These are phyloP conservation scores for Brassica rapa DNA, from an alignment of 345 rosid genomes.

Conservation along the genomic window DNA sequence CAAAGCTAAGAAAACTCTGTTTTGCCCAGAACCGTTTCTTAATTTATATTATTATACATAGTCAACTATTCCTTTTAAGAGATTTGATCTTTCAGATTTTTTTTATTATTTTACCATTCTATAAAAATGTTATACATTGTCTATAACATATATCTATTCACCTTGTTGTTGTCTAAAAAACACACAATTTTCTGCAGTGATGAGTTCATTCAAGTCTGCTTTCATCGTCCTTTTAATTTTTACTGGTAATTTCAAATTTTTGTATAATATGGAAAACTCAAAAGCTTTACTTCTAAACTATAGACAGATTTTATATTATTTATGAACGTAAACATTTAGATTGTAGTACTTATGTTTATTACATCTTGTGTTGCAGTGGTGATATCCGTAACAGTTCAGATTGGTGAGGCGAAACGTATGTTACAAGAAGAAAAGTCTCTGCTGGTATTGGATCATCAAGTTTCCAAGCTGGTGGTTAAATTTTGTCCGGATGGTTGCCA, in stretches of 20 bases:
- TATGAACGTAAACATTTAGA: neutral
- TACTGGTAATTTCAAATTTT: neutral
- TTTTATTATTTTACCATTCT: neutral
- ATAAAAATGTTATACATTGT: neutral
- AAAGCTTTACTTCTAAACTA: neutral
- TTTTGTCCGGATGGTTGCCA: neutral
- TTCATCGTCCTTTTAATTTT: slow-evolving; percentile 15
- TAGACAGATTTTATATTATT: neutral
- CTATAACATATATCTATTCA: neutral
- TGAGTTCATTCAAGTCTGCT: neutral
- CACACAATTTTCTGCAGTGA: neutral
- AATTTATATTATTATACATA: no score
- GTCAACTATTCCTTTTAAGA: no score
- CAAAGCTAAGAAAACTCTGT: no score
- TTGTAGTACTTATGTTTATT: neutral
- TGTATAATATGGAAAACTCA: neutral
- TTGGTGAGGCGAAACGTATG: slow-evolving; percentile 12
- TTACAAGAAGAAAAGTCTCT: slow-evolving; percentile 6
- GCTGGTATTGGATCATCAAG: neutral
- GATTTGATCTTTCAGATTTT: neutral
- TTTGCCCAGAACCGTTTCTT: no score
- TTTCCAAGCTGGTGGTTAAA: neutral
- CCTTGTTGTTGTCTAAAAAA: neutral
- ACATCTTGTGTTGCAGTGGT: slow-evolving; percentile 12
- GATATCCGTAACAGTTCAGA: slow-evolving; percentile 5